phyloP scores from a whole-genome alignment of 768 basidiomycete genomes.

The Russula sp. region DNA sequence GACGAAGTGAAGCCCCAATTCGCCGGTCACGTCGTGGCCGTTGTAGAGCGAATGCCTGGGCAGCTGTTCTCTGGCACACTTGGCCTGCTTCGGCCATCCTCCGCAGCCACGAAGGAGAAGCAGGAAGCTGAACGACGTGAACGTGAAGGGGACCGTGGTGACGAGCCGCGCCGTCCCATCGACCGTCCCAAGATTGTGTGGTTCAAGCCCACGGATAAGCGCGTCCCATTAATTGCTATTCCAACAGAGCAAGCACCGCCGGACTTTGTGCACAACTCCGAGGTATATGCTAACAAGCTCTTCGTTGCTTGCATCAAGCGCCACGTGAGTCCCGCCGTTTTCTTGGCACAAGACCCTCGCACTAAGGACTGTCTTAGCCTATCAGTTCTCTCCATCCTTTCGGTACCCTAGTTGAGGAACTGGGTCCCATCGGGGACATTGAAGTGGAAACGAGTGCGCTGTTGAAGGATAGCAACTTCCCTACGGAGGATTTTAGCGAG shows the following conservation, averaged over 20 bases:
- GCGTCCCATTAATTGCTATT: conserved; percentile 96
- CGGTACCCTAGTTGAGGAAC: conserved; percentile 94
- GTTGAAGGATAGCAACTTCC: conserved; percentile 98
- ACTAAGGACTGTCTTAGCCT: conserved; percentile 43
- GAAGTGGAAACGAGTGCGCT: conserved; percentile 97
- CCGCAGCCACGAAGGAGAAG: conserved; percentile 97
- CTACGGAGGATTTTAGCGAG: conserved; percentile 94
- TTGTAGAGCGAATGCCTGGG: conserved; percentile 98
- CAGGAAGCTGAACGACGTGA: conserved; percentile 97
- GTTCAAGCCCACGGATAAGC: conserved; percentile 99
- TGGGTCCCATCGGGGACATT: conserved; percentile 97
- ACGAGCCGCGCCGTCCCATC: conserved; percentile 74
- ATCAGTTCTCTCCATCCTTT: conserved; percentile 98
- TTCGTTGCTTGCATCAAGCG: conserved; percentile 99
- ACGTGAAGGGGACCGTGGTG: conserved; percentile 88
- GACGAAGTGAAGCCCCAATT: conserved; percentile 98
- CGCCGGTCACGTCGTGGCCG: conserved; percentile 99
- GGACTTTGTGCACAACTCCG: conserved; percentile 94
- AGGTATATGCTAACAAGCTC: conserved; percentile 80
- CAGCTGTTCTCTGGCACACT: conserved; percentile 98
- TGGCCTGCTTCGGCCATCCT: conserved; percentile 90
- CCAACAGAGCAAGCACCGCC: conserved; percentile 97
- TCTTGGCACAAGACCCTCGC: conserved; percentile 19
- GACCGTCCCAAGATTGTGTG: conserved; percentile 99
- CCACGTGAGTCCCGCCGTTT: conserved; percentile 55